Evolutionary conservation across 306 rosid genomes (phyloP).

Genomic region (Cicer judaicum): DNA sequence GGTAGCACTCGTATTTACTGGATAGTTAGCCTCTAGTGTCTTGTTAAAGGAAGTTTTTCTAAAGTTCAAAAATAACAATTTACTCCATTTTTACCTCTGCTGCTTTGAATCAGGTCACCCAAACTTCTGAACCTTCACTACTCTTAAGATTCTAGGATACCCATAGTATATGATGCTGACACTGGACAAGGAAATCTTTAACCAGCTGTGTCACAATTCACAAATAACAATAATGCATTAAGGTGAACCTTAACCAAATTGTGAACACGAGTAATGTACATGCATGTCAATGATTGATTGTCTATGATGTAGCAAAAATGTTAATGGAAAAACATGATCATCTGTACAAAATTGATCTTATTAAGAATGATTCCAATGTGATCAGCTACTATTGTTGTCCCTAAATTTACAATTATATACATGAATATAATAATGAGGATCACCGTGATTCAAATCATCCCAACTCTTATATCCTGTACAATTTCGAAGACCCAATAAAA

Average conservation of each 20-base stretch:
- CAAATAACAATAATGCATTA: neutral
- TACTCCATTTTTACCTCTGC: neutral
- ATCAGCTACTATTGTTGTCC: conserved; percentile 33
- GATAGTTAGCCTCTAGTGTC: neutral
- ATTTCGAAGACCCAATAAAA: conserved; percentile 55
- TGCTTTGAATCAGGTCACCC: neutral
- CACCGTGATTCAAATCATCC: conserved; percentile 41
- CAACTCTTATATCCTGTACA: conserved; percentile 64
- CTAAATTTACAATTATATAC: conserved; percentile 39
- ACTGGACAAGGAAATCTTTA: neutral
- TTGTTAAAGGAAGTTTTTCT: neutral
- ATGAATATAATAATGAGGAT: conserved; percentile 31
- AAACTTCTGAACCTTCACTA: neutral
- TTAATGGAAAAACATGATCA: neutral
- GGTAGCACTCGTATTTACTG: neutral
- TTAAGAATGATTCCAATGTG: conserved; percentile 44
- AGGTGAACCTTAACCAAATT: too few relatives aligned
- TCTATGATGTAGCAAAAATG: conserved; percentile 22
- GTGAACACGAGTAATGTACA: neutral
- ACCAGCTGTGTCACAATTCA: neutral
- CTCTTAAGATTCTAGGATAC: neutral
- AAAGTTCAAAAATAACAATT: neutral
- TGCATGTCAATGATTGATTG: neutral
- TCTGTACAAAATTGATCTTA: conserved; percentile 52
- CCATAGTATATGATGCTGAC: neutral